Evolutionary conservation across 2,329 filamentous ascomycete species (phyloP), one percentile per base, ranked within the genome.

Genomic region (Botryosphaeria dothidea): DNA sequence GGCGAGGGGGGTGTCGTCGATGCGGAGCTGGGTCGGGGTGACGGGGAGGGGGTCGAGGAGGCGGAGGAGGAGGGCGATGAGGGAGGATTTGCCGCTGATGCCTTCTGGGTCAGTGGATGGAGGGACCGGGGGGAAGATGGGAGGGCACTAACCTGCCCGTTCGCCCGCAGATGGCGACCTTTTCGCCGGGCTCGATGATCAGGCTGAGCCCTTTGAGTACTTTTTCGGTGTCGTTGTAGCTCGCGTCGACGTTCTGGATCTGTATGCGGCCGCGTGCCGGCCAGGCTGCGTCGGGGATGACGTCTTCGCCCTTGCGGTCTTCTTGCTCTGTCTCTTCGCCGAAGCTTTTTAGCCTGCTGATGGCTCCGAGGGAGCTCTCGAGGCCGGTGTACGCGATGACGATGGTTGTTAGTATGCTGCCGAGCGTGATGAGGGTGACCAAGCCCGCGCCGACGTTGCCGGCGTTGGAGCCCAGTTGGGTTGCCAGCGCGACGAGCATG

Each of bases 281-380:
- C 81, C 81, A 83, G 13, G 73, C 72, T 0, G 21, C 23, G 17
- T 49, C 46, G 13, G 46, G 25, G 3, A 70, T 69, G 11, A 73
- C 69, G 38, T 78, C 73, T 67, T 86, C 83, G 1, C 81, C 85
- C 46, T 89, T 85, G 19, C 85, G 72, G 51, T 84, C 77, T 68
- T 86, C 83, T 1, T 76, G 77, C 7, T 77, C 69, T 0, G 81
- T 79, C 31, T 76, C 78, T 5, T 78, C 75, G 0, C 78, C 79
- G 66, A 87, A 87, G n/a, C 79, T 78, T 71, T 83, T 85, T 66
- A 87, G 79, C 23, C 86, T 79, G 4, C 82, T 77, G 8, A 88
- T 80, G 8, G 85, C 85, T 6, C 86, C 86, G 51, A 88, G 81
- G 43, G 82, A 81, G 0, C 85, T 88, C 68, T 88, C 86, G 15